Percentiles rank a stretch among this genome's conserved stretches.
phyloP scores from a whole-genome alignment of 2,329 filamentous ascomycete genomes.

The Cordyceps cicadae region DNA sequence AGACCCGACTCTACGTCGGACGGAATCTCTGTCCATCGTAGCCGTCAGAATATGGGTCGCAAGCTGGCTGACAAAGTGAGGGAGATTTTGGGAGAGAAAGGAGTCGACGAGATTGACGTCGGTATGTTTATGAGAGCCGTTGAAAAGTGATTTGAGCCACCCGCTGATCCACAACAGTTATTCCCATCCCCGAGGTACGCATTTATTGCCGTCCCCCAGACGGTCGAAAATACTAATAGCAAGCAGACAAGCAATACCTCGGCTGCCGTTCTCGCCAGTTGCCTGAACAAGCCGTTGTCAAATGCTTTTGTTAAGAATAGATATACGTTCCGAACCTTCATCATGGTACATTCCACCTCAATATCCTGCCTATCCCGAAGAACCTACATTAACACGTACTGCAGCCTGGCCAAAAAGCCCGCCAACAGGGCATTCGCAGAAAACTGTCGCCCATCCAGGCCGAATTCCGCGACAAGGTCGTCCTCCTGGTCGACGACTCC shows the following conservation, averaged over 20 bases:
- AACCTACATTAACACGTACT: too few relatives aligned
- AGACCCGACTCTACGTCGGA: slow-evolving; percentile 77
- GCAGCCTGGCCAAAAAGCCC: slow-evolving; percentile 59
- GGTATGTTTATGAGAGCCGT: slow-evolving; percentile 18
- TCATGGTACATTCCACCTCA: slow-evolving; percentile 23
- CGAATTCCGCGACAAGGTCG: slow-evolving; percentile 71
- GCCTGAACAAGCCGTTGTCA: slow-evolving; percentile 63
- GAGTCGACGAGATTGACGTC: slow-evolving; percentile 68
- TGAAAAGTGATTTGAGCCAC: slow-evolving; percentile 12
- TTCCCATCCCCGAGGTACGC: slow-evolving; percentile 54
- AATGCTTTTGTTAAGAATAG: slow-evolving; percentile 75
- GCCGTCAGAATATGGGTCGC: slow-evolving; percentile 77
- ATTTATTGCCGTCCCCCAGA: neutral
- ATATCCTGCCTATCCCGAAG: neutral
- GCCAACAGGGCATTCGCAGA: slow-evolving; percentile 74
- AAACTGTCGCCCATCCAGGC: slow-evolving; percentile 77
- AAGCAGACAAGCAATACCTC: slow-evolving; percentile 68
- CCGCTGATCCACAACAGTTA: slow-evolving; percentile 37
- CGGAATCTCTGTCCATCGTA: slow-evolving; percentile 77
- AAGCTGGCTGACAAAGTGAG: slow-evolving; percentile 69
- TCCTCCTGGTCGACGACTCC: slow-evolving; percentile 77
- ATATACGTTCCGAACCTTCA: slow-evolving; percentile 63
- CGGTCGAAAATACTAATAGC: neutral
- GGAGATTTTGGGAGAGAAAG: slow-evolving; percentile 57
- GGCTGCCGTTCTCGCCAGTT: slow-evolving; percentile 61